Percentiles rank a stretch among this genome's conserved stretches.
Conservation (phyloP, 2,329 filamentous ascomycete genomes). For the Aspergillus candidus region DNA sequence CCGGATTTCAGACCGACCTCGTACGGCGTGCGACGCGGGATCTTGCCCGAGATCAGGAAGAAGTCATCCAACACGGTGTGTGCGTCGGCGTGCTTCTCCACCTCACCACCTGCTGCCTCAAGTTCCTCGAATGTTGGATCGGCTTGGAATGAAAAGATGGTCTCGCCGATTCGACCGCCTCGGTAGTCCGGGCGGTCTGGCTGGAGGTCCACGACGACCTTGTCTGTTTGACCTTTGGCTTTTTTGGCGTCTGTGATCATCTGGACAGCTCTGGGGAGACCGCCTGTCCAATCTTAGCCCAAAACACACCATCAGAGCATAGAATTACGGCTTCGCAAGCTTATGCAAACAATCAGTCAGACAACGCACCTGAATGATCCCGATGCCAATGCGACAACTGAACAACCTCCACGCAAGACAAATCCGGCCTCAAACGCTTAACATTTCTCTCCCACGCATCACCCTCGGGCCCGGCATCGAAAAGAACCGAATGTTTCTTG, state of each 20-base stretch:
- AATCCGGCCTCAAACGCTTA: slow-evolving; percentile 38
- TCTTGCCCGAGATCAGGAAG: slow-evolving; percentile 51
- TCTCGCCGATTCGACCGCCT: slow-evolving; percentile 39
- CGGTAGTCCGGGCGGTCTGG: slow-evolving; percentile 48
- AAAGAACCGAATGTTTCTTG: slow-evolving; percentile 44
- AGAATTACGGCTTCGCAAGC: too few relatives aligned
- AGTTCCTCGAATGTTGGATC: slow-evolving; percentile 50
- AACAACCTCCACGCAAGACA: slow-evolving; percentile 43
- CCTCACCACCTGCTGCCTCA: slow-evolving; percentile 34
- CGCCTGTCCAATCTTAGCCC: slow-evolving; percentile 28
- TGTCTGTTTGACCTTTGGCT: slow-evolving; percentile 11
- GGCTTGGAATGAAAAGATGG: slow-evolving; percentile 46
- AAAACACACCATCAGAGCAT: too few relatives aligned
- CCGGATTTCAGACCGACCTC: slow-evolving; percentile 45
- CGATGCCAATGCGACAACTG: slow-evolving; percentile 52
- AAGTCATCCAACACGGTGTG: slow-evolving; percentile 46
- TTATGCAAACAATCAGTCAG: background rate
- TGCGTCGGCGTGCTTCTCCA: slow-evolving; percentile 34
- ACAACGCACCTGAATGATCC: slow-evolving; percentile 46
- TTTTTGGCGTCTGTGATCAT: slow-evolving; percentile 42
- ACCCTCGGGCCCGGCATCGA: slow-evolving; percentile 51
- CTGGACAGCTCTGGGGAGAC: slow-evolving; percentile 45
- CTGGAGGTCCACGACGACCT: slow-evolving; percentile 46
- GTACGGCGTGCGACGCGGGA: slow-evolving; percentile 46
- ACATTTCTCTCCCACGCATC: slow-evolving; percentile 48